Conservation (phyloP, 768 basidiomycete genomes). For the Lentinula lateritia region DNA sequence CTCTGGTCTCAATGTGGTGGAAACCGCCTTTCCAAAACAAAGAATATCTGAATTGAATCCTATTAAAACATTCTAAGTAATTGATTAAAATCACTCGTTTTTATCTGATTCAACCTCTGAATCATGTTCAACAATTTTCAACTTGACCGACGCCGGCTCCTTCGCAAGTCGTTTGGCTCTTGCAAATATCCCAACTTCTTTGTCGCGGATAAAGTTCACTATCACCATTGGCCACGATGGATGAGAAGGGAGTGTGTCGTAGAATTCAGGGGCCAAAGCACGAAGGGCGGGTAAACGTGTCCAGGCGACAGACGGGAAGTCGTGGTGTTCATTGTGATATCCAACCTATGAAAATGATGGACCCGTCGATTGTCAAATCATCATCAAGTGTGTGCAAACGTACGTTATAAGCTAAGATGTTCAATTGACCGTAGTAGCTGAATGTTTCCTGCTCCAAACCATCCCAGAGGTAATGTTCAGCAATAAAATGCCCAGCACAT, state of each 20-base stretch:
- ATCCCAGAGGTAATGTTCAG: slow-evolving; percentile 95
- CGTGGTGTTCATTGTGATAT: slow-evolving; percentile 99
- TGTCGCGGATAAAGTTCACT: slow-evolving; percentile 88
- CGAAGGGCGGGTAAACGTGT: slow-evolving; percentile 83
- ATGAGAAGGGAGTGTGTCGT: slow-evolving; percentile 83
- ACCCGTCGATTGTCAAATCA: not conserved
- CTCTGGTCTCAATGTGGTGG: too few species aligned
- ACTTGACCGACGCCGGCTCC: slow-evolving; percentile 23
- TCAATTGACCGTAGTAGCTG: slow-evolving; percentile 92
- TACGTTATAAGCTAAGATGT: slow-evolving; percentile 90
- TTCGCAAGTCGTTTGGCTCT: slow-evolving; percentile 66
- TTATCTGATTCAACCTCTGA: slow-evolving; percentile 17
- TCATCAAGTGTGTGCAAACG: slow-evolving; percentile 16
- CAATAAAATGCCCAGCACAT: slow-evolving; percentile 96
- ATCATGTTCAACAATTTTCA: slow-evolving; percentile 9
- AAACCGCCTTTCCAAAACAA: too few species aligned
- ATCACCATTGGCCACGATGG: slow-evolving; percentile 94
- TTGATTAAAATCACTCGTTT: slow-evolving; percentile 10
- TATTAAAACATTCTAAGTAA: too few species aligned
- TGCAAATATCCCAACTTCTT: slow-evolving; percentile 83
- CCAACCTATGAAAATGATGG: slow-evolving; percentile 58
- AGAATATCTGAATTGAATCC: too few species aligned
- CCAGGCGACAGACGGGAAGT: slow-evolving; percentile 97
- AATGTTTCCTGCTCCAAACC: slow-evolving; percentile 92
- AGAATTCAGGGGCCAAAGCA: slow-evolving; percentile 85